Evolutionary conservation across 108 stramenopile species (phyloP), one percentile per base, ranked within the genome.

Genomic region (Thalassiosira profunda): DNA sequence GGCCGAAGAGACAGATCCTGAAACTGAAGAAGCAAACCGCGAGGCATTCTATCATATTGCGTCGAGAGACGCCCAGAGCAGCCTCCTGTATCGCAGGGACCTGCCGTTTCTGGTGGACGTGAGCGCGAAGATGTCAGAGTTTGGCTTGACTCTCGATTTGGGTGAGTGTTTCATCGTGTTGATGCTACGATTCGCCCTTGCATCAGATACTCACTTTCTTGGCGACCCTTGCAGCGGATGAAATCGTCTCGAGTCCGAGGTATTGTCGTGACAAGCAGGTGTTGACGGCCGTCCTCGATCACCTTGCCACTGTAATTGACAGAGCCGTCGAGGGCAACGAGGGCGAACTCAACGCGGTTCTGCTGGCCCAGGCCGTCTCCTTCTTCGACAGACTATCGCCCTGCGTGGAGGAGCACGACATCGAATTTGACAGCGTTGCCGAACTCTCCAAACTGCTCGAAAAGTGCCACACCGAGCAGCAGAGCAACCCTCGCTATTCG

Each of bases 101-200:
- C 57, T 95, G 21, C 48, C 71, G n/a, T 72, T 74, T 14, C 65
- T 95, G 35, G 45, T 92, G 59, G 71, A 89, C 20, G 23, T 86
- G 40, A 82, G 84, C 35, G 66, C 86, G 60, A 61, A 78, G 3
- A 77, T 87, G 56, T 48, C 77, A 8, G 75, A 92, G 44, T 65
- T 76, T 36, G 43, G 80, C 14, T 65, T 95, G 23, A 69, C 89
- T 5, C 59, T 95, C 14, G 85, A 89, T 15, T 78, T 95, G 53
- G 84, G 87, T 89, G 41, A 44, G 75, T 5, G 14, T 51, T 51
- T n/a, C 14, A 26, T 51, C 11, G 14, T 40, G 38, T 40, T 40
- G 31, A 35, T 17, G 11, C 29, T 28, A 34, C n/a, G 14, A 26
- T 38, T 3, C 37, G 23, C 0, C 7, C 28, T 15, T 35, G 2